phyloP scores from a whole-genome alignment of 1,284 basidiomycete species.

The Binderoboletus segoi region DNA sequence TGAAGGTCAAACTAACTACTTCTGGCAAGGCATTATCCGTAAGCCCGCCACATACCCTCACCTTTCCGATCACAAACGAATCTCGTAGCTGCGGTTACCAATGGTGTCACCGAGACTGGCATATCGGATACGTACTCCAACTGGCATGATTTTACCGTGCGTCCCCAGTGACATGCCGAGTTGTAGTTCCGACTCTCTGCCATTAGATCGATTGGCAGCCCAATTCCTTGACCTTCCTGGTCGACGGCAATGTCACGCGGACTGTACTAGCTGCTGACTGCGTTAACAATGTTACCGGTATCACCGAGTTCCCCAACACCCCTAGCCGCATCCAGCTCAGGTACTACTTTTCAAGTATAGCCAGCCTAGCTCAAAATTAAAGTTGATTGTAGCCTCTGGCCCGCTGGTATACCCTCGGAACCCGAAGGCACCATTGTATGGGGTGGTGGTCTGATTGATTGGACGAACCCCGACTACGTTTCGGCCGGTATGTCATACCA shows the following conservation, averaged over 20 bases:
- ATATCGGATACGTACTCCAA: slow-evolving; percentile 64
- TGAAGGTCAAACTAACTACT: slow-evolving; percentile 75
- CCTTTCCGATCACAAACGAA: not conserved
- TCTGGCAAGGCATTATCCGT: slow-evolving; percentile 79
- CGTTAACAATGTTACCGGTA: slow-evolving; percentile 49
- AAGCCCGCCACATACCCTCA: slow-evolving; percentile 32
- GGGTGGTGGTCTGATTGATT: slow-evolving; percentile 79
- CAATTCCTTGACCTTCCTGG: slow-evolving; percentile 62
- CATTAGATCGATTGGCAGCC: slow-evolving; percentile 77
- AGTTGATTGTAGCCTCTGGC: slow-evolving; percentile 63
- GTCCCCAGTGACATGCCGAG: slow-evolving; percentile 23
- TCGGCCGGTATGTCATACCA: slow-evolving; percentile 46
- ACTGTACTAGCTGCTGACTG: slow-evolving; percentile 64
- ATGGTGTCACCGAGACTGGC: slow-evolving; percentile 49
- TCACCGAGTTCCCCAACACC: slow-evolving; percentile 69
- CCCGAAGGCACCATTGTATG: slow-evolving; percentile 73
- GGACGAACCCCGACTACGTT: slow-evolving; percentile 72
- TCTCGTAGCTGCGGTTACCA: slow-evolving; percentile 40
- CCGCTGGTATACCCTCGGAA: slow-evolving; percentile 64
- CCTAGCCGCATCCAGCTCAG: slow-evolving; percentile 80
- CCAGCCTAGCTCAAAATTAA: slow-evolving; percentile 2
- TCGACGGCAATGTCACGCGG: slow-evolving; percentile 73
- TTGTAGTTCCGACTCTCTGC: not conserved
- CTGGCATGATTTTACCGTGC: slow-evolving; percentile 77
- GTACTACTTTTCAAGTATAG: slow-evolving; percentile 34